These are phyloP conservation scores for Ceratocystis diversiconidia DNA, from an alignment of 2,329 filamentous ascomycete genomes.

Conservation along the genomic window DNA sequence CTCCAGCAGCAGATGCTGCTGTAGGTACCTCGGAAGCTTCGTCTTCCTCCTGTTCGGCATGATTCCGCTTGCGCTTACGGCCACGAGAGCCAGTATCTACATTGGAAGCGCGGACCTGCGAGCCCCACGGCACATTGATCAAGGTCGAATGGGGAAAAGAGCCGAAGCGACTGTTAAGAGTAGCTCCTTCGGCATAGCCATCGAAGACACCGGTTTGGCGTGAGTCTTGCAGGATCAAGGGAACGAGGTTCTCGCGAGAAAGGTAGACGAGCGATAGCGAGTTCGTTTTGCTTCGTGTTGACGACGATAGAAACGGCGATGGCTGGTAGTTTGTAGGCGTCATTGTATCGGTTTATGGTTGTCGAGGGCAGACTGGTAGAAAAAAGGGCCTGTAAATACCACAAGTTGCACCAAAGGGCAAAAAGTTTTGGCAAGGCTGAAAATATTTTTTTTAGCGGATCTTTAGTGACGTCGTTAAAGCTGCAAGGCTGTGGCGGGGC, in stretches of 20 bases:
- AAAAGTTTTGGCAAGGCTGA: conserved; percentile 16
- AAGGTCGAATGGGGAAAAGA: conserved; percentile 73
- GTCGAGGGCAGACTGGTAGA: background rate
- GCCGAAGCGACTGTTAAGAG: conserved; percentile 85
- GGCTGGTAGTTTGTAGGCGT: conserved; percentile 8
- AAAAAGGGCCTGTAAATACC: background rate
- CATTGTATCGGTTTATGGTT: background rate
- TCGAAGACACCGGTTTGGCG: conserved; percentile 41
- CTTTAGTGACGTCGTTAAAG: conserved; percentile 16
- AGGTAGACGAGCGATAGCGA: conserved; percentile 74
- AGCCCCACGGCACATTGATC: conserved; percentile 73
- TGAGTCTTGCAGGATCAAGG: conserved; percentile 31
- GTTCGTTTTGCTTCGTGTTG: conserved; percentile 44
- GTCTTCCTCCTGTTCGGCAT: conserved; percentile 25
- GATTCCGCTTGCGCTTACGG: conserved; percentile 36
- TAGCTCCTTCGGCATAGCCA: conserved; percentile 46
- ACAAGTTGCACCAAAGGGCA: background rate
- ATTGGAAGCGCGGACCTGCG: conserved; percentile 74
- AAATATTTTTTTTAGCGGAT: conserved; percentile 12
- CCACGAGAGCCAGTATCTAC: conserved; percentile 88
- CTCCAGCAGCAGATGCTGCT: conserved; percentile 23
- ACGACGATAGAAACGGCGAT: conserved; percentile 74
- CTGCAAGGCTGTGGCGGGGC: conserved; percentile 18
- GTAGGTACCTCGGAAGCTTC: conserved; percentile 13
- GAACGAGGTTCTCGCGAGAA: conserved; percentile 62